phyloP scores from a whole-genome alignment of 169 alveolate genomes.

The Ichthyophthirius multifiliis region DNA sequence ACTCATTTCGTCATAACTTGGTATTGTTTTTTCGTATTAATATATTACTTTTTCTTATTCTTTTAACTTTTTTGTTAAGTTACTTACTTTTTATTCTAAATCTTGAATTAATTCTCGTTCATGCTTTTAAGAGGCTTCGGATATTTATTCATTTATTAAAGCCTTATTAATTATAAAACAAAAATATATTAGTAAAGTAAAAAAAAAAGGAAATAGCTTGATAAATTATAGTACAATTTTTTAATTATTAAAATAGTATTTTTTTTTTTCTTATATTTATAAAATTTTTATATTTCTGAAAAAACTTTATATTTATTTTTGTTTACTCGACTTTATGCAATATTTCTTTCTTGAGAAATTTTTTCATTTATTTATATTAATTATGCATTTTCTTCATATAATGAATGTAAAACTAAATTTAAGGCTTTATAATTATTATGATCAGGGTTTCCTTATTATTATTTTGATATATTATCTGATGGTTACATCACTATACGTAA shows the following conservation, averaged over 20 bases:
- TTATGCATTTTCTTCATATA: background rate
- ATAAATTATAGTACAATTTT: too few species aligned
- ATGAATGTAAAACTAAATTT: background rate
- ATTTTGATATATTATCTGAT: background rate
- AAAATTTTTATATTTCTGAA: background rate
- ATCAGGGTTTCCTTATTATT: background rate
- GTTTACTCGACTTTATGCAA: background rate
- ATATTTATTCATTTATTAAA: background rate
- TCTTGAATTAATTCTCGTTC: background rate
- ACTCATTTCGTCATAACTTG: constrained; percentile 35
- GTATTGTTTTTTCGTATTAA: background rate
- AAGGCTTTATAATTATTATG: background rate
- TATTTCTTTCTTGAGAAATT: background rate
- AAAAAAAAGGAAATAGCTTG: too few species aligned
- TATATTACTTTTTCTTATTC: background rate
- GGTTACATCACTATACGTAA: background rate
- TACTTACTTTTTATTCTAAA: background rate
- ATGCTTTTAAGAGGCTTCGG: constrained; percentile 6
- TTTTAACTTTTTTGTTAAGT: background rate
- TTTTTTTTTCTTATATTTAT: too few species aligned
- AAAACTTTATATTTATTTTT: too few species aligned
- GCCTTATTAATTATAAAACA: background rate
- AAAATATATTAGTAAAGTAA: too few species aligned
- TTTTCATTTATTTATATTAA: background rate
- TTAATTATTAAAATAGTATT: too few species aligned